A percentile compares a stretch with the other conserved stretches of the same genome.
These are phyloP conservation scores for Lagenaria siceraria DNA, from an alignment of 306 rosid species.

Conservation along the genomic window DNA sequence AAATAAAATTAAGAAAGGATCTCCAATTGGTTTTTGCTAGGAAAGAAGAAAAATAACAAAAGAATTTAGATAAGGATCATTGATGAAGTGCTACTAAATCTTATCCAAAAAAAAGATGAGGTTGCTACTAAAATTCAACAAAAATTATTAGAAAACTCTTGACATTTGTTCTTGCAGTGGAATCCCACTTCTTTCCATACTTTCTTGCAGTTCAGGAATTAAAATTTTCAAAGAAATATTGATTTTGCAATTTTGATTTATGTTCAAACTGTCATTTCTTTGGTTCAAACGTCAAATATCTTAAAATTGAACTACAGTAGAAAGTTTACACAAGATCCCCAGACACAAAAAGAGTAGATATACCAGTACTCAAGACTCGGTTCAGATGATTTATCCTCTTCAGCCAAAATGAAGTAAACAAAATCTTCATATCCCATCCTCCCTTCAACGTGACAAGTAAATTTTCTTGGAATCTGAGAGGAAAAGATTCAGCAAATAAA, in stretches of 20 bases:
- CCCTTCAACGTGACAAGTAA: slow-evolving; percentile 79
- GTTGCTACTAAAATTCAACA: neutral
- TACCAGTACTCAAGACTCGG: slow-evolving; percentile 99
- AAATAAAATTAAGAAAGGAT: neutral
- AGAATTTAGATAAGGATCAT: neutral
- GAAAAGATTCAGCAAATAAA: slow-evolving; percentile 6
- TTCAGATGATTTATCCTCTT: slow-evolving; percentile 90
- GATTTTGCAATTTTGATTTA: neutral
- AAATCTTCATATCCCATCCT: slow-evolving; percentile 98
- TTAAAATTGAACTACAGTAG: neutral
- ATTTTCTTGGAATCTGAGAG: slow-evolving; percentile 78
- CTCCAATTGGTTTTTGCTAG: neutral
- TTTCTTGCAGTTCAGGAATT: neutral
- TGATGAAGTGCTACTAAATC: too few species aligned
- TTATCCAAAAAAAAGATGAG: too few species aligned
- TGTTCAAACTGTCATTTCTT: neutral
- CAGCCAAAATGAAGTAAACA: slow-evolving; percentile 90
- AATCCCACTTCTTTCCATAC: neutral
- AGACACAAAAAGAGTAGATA: slow-evolving; percentile 1
- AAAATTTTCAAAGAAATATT: neutral
- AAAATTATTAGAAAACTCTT: neutral
- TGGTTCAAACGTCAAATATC: neutral
- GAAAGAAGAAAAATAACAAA: neutral
- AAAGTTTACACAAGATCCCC: neutral
- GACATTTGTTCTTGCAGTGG: neutral